Conservation (phyloP, 768 basidiomycete species). For the Russula compacta region DNA sequence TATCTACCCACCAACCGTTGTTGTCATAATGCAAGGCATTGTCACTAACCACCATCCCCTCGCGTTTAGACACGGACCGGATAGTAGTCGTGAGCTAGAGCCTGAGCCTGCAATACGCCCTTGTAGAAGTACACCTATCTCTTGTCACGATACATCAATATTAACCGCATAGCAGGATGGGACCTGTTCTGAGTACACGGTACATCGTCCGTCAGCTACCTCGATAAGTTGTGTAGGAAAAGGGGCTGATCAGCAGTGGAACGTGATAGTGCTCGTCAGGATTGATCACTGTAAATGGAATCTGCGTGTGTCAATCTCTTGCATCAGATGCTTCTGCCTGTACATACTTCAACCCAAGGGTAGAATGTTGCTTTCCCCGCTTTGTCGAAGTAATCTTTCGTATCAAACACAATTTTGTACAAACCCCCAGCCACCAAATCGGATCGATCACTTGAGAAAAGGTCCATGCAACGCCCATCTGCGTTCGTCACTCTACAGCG, state of each 20-base stretch:
- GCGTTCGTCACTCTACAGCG: conserved; percentile 55
- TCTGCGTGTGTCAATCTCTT: conserved; percentile 29
- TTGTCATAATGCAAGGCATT: background rate
- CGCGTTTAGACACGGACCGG: background rate
- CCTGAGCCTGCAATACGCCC: conserved; percentile 1
- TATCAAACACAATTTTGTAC: conserved; percentile 84
- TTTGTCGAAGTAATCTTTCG: conserved; percentile 69
- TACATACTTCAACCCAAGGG: conserved; percentile 78
- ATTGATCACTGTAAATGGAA: conserved; percentile 64
- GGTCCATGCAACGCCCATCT: conserved; percentile 74
- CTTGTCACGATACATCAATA: conserved; percentile 10
- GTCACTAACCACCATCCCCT: background rate
- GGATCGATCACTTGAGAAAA: conserved; percentile 49
- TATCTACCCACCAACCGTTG: background rate
- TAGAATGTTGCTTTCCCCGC: conserved; percentile 67
- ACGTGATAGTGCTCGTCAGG: conserved; percentile 84
- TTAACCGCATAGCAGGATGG: conserved; percentile 5
- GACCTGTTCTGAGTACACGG: background rate
- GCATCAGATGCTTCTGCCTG: background rate
- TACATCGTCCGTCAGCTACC: conserved; percentile 48
- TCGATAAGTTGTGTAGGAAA: conserved; percentile 85
- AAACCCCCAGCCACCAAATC: conserved; percentile 44
- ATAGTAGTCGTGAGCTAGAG: background rate
- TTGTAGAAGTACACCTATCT: conserved; percentile 13
- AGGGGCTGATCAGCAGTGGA: conserved; percentile 85